Evolutionary conservation across 2,329 filamentous ascomycete species (phyloP).

Genomic region (Cryphonectria naterciae): DNA sequence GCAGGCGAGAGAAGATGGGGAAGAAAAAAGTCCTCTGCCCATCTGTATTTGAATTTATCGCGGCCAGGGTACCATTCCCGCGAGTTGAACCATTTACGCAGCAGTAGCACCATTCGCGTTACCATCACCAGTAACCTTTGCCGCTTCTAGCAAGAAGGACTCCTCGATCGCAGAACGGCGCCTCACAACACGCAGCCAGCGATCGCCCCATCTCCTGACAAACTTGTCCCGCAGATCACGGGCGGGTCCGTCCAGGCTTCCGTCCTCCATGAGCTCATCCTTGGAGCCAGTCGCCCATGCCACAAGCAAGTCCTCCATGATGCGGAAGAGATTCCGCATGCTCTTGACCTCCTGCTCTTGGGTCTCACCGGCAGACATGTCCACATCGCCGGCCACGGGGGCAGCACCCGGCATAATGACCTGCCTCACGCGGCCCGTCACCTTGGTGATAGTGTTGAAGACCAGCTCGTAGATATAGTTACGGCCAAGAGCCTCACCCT

Average conservation of each 20-base stretch:
- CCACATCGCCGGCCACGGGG: constrained; percentile 48
- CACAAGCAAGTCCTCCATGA: constrained; percentile 77
- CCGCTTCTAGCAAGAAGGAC: constrained; percentile 55
- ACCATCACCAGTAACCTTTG: constrained; percentile 32
- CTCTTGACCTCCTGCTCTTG: constrained; percentile 70
- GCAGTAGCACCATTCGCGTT: background rate
- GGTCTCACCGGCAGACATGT: constrained; percentile 60
- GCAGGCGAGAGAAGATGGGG: too few species aligned
- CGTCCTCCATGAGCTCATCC: constrained; percentile 73
- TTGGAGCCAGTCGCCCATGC: constrained; percentile 74
- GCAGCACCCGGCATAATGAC: constrained; percentile 57
- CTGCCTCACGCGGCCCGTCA: constrained; percentile 83
- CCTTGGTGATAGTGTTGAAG: constrained; percentile 84
- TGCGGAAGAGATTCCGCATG: constrained; percentile 79
- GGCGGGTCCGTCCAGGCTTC: constrained; percentile 36
- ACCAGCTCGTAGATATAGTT: constrained; percentile 89
- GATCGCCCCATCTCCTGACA: constrained; percentile 77
- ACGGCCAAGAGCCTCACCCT: constrained; percentile 70
- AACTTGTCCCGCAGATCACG: constrained; percentile 67
- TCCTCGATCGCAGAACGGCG: constrained; percentile 86
- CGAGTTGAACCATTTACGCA: background rate
- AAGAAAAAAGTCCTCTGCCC: background rate
- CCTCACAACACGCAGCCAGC: constrained; percentile 85
- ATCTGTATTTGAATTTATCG: background rate
- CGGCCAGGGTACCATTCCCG: background rate